These are phyloP conservation scores for Stentor coeruleus DNA, from an alignment of 73 alveolate species.

Conservation along the genomic window DNA sequence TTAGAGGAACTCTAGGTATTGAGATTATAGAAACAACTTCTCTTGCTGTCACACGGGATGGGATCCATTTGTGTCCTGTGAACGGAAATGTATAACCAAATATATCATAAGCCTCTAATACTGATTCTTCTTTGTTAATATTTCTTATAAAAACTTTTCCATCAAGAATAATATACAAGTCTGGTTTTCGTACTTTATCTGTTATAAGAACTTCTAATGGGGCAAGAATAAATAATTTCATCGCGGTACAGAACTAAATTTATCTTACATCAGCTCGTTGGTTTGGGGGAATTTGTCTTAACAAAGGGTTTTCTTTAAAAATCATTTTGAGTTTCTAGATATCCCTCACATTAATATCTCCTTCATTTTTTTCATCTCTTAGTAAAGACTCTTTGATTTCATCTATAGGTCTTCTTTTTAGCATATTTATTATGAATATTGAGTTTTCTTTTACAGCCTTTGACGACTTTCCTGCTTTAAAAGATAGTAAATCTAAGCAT, in stretches of 20 bases:
- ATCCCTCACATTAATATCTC: not conserved
- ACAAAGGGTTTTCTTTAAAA: constrained; percentile 19
- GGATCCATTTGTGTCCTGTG: not conserved
- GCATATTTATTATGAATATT: not conserved
- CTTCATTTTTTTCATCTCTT: not conserved
- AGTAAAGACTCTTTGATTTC: constrained; percentile 14
- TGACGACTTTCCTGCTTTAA: not conserved
- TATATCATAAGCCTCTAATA: not conserved
- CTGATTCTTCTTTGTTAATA: not conserved
- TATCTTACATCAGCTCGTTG: not conserved
- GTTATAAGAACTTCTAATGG: not conserved
- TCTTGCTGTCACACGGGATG: not conserved
- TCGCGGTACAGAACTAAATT: not conserved
- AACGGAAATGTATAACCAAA: constrained; percentile 3
- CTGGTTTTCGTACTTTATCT: constrained; percentile 20
- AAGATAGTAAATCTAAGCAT: not conserved
- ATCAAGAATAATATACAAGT: not conserved
- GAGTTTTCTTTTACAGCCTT: constrained; percentile 3
- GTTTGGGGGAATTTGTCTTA: constrained; percentile 6
- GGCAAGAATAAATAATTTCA: not conserved
- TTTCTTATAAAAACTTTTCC: not conserved
- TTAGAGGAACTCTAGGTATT: not conserved
- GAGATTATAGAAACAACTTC: not conserved
- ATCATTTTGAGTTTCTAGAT: constrained; percentile 11
- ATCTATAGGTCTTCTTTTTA: constrained; percentile 16